phyloP scores from a whole-genome alignment of 176 grass and related monocot genomes.

The Pharus latifolius region DNA sequence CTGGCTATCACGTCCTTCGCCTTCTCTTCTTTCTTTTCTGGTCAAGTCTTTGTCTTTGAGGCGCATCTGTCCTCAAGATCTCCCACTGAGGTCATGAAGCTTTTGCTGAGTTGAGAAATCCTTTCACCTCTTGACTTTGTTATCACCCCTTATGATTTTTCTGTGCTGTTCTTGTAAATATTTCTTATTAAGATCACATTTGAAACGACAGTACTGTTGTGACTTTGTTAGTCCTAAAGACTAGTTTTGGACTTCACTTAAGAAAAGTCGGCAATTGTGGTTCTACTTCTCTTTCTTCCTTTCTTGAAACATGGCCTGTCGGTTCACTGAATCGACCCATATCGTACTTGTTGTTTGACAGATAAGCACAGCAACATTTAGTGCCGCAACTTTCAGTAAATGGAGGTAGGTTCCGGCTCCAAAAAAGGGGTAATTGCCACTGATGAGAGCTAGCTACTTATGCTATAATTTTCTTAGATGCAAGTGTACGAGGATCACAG shows the following conservation, averaged over 20 bases:
- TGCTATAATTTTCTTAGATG: background rate
- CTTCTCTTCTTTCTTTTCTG: background rate
- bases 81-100: background rate
- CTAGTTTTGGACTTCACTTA: too few relatives aligned
- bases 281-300: background rate
- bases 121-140: background rate
- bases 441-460: too few relatives aligned
- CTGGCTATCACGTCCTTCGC: background rate
- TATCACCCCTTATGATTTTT: background rate
- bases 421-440: too few relatives aligned
- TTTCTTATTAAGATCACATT: background rate
- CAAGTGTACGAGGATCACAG: background rate
- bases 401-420: background rate
- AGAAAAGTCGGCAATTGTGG: too few relatives aligned
- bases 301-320: background rate
- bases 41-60: background rate
- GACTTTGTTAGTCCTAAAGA: too few relatives aligned
- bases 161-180: background rate
- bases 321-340: background rate
- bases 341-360: background rate
- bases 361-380: background rate
- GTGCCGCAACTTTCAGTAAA: background rate
- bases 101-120: conserved; percentile 1
- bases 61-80: conserved; percentile 10
- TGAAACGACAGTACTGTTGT: background rate